These are phyloP conservation scores for Sideroxylon spinosum DNA, from an alignment of 179 eudicot genomes.

Conservation along the genomic window DNA sequence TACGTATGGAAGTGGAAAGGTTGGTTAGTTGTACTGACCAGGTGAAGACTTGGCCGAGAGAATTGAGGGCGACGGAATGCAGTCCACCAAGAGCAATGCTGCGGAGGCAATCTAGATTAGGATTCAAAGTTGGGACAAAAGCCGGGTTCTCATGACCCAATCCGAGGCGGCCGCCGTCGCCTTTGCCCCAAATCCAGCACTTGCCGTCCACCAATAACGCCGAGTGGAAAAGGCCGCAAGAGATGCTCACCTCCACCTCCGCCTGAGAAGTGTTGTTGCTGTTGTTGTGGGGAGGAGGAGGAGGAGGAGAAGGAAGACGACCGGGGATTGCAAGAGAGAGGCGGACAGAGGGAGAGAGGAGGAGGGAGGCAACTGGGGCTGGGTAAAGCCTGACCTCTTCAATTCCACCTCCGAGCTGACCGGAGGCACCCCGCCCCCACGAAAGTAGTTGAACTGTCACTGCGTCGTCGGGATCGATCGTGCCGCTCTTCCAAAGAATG, in stretches of 20 bases:
- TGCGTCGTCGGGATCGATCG: conserved; percentile 8
- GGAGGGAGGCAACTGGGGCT: conserved; percentile 43
- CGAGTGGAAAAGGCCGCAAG: conserved; percentile 85
- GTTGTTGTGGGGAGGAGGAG: neutral
- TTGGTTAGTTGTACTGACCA: conserved; percentile 53
- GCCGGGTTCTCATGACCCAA: conserved; percentile 57
- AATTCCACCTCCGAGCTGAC: conserved; percentile 70
- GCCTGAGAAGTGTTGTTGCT: neutral
- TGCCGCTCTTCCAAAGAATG: conserved; percentile 19
- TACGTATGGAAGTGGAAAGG: too few relatives aligned
- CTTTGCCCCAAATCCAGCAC: conserved; percentile 94
- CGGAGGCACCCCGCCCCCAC: conserved; percentile 91
- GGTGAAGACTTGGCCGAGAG: conserved; percentile 59
- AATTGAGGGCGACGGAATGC: conserved; percentile 69
- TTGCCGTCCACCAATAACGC: conserved; percentile 54
- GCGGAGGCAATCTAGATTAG: conserved; percentile 33
- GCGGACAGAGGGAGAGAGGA: conserved; percentile 32
- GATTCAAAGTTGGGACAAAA: conserved; percentile 54
- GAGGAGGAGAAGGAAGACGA: conserved; percentile 13
- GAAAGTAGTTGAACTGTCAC: conserved; percentile 54
- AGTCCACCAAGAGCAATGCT: conserved; percentile 85
- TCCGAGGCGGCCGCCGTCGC: conserved; percentile 90
- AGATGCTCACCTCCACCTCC: conserved; percentile 45
- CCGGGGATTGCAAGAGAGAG: conserved; percentile 35
- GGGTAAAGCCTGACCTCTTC: conserved; percentile 65